A percentile compares a stretch with the other conserved stretches of the same genome.
Conservation (phyloP, 257 asterid species). For the Solanum paucissectum region DNA sequence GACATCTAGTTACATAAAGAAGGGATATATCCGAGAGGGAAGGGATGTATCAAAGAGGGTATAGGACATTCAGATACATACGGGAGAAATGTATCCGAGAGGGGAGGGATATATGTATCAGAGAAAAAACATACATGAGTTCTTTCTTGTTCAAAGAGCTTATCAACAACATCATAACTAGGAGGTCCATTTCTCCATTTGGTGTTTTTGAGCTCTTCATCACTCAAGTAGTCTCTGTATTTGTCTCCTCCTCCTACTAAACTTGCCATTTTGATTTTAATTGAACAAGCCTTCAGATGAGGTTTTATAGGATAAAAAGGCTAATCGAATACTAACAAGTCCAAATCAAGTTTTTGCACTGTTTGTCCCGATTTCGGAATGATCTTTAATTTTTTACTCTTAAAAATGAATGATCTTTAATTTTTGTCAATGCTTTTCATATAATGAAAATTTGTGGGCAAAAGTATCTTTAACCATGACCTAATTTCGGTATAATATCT, state of each 20-base stretch:
- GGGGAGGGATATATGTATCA: too few species aligned
- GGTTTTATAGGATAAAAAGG: neutral
- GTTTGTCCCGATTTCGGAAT: neutral
- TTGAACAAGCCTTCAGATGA: neutral
- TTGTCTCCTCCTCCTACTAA: conserved; percentile 20
- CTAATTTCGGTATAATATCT: neutral
- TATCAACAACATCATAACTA: conserved; percentile 51
- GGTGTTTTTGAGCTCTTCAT: conserved; percentile 48
- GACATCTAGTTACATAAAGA: neutral
- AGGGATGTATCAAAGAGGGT: too few species aligned
- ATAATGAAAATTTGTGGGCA: neutral
- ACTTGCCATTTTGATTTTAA: conserved; percentile 17
- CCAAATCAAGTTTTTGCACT: neutral
- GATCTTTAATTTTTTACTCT: too few species aligned
- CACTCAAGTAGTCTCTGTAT: conserved; percentile 49
- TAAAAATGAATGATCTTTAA: too few species aligned
- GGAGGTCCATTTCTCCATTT: conserved; percentile 65
- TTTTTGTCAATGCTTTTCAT: neutral
- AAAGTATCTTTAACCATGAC: neutral
- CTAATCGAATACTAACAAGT: neutral
- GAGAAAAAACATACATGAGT: conserved; percentile 28
- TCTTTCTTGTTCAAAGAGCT: conserved; percentile 71
- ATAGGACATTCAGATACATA: too few species aligned
- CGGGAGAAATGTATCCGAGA: too few species aligned
- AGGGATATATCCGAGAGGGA: neutral